Percentiles rank a stretch among this genome's conserved stretches.
Evolutionary conservation across 805 yeast genomes (phyloP).

Genomic region (Zygotorulaspora chibaensis): DNA sequence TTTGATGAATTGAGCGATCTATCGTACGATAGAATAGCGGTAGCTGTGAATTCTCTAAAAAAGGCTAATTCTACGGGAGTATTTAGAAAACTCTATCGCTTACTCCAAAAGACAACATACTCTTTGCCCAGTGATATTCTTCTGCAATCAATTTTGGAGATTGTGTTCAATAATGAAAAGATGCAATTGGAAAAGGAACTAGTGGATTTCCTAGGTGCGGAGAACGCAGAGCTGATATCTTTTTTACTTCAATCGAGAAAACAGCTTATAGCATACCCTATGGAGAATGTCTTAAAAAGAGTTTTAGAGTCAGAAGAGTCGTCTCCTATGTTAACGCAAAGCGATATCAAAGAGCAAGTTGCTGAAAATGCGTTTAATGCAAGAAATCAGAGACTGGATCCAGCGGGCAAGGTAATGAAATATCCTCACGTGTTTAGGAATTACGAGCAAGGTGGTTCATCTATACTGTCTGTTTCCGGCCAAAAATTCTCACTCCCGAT

Average conservation of each 20-base stretch:
- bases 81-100: conserved; percentile 18
- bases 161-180: conserved; percentile 39
- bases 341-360: conserved; percentile 52
- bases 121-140: conserved; percentile 36
- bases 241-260: conserved; percentile 25
- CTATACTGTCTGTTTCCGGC: conserved; percentile 73
- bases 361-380: conserved; percentile 46
- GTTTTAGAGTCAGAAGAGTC: conserved; percentile 20
- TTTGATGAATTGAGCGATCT: conserved; percentile 35
- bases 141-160: conserved; percentile 28
- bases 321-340: conserved; percentile 44
- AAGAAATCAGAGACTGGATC: conserved; percentile 46
- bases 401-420: conserved; percentile 43
- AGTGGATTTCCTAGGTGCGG: conserved; percentile 80
- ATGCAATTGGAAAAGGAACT: conserved; percentile 66
- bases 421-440: conserved; percentile 87
- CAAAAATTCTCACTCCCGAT: conserved; percentile 73
- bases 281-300: conserved; percentile 19
- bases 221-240: conserved; percentile 75
- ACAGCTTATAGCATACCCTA: conserved; percentile 13
- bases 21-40: conserved; percentile 23
- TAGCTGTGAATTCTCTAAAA: conserved; percentile 17
- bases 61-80: conserved; percentile 11
- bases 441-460: conserved; percentile 52
- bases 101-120: conserved; percentile 15